phyloP scores from a whole-genome alignment of 345 rosid genomes.

The Cardamine chenopodiifolia region DNA sequence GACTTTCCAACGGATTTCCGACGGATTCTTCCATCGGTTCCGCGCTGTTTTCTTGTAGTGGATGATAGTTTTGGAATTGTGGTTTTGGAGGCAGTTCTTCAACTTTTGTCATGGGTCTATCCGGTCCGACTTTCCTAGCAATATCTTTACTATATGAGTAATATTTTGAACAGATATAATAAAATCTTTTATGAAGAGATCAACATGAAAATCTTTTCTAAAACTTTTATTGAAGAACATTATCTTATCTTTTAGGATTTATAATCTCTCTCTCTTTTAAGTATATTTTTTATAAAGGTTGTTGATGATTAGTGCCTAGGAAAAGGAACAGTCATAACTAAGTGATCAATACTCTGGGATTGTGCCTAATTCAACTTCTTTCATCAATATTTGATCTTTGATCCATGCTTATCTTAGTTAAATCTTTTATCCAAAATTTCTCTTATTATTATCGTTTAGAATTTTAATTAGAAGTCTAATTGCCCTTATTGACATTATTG shows the following conservation, averaged over 20 bases:
- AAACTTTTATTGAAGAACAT: neutral
- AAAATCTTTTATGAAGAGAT: no score
- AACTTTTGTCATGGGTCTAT: no score
- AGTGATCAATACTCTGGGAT: neutral
- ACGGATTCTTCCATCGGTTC: no score
- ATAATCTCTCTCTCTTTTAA: neutral
- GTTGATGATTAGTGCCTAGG: neutral
- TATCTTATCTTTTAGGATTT: neutral
- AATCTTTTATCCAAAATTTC: neutral
- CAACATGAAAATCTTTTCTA: no score
- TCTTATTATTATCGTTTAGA: no score
- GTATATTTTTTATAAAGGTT: neutral
- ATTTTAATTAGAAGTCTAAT: neutral
- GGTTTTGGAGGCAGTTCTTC: no score
- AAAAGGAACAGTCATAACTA: neutral
- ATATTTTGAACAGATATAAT: no score
- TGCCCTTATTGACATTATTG: neutral
- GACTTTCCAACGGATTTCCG: no score
- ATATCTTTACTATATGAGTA: no score
- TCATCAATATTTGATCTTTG: neutral
- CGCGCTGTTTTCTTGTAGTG: no score
- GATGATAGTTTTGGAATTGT: no score
- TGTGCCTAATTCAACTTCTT: neutral
- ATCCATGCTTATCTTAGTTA: neutral
- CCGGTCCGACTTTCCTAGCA: no score